A percentile compares a stretch with the other conserved stretches of the same genome.
These are phyloP conservation scores for Pythium biforme DNA, from an alignment of 352 stramenopile genomes.

Conservation along the genomic window DNA sequence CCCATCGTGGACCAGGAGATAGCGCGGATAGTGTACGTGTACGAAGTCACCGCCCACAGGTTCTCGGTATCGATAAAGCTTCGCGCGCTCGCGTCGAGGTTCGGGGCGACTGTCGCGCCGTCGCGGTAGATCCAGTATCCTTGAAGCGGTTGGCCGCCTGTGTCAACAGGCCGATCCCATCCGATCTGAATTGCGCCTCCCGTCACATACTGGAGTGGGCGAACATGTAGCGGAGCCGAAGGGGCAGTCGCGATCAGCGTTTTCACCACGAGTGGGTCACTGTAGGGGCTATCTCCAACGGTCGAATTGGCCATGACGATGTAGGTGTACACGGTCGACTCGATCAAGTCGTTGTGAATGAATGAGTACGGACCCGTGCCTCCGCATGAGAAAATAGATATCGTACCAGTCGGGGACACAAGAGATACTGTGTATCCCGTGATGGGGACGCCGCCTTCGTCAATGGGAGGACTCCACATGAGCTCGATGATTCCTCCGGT, in stretches of 20 bases:
- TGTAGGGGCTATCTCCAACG: conserved; percentile 42
- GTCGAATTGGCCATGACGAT: conserved; percentile 30
- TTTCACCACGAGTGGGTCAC: conserved; percentile 28
- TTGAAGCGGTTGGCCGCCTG: conserved; percentile 43
- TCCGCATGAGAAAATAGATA: conserved; percentile 27
- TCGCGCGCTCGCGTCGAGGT: conserved; percentile 19
- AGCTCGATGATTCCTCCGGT: conserved; percentile 32
- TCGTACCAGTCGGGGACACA: conserved; percentile 11
- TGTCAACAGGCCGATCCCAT: conserved; percentile 56
- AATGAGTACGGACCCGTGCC: conserved; percentile 30
- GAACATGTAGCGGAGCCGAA: conserved; percentile 45
- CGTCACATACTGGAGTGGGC: conserved; percentile 38
- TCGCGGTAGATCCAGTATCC: conserved; percentile 60
- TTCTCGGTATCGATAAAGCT: conserved; percentile 40
- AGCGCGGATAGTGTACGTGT: conserved; percentile 47
- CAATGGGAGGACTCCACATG: conserved; percentile 22
- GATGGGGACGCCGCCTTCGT: conserved; percentile 29
- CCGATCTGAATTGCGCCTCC: conserved; percentile 56
- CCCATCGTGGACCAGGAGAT: conserved; percentile 39
- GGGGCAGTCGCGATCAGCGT: conserved; percentile 45
- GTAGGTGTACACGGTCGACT: conserved; percentile 53
- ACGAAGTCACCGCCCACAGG: conserved; percentile 37
- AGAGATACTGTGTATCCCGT: conserved; percentile 17
- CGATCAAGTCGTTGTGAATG: conserved; percentile 45
- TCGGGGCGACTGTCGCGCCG: conserved; percentile 27